These are phyloP conservation scores for Talinum fruticosum DNA, from an alignment of 148 eudicot species.

Conservation along the genomic window DNA sequence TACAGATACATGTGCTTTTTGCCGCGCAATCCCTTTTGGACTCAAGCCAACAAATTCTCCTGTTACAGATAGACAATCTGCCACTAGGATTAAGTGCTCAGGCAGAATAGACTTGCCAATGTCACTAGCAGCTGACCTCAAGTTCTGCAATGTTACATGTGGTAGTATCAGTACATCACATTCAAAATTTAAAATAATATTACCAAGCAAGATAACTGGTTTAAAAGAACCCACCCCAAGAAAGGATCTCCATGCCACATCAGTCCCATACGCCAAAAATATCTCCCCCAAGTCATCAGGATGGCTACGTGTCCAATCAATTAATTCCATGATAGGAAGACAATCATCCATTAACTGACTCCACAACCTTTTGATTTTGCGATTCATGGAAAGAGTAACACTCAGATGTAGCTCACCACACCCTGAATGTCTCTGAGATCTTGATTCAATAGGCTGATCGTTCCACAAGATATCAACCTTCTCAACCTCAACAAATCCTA, in stretches of 20 bases:
- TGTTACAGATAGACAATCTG: conserved; percentile 71
- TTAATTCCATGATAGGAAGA: conserved; percentile 65
- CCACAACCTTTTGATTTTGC: conserved; percentile 54
- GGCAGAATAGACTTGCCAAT: conserved; percentile 75
- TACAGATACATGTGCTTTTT: conserved; percentile 56
- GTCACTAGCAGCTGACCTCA: conserved; percentile 64
- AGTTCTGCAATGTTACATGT: conserved; percentile 49
- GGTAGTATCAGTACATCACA: conserved; percentile 15
- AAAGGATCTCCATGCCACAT: conserved; percentile 65
- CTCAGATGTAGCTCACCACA: conserved; percentile 66
- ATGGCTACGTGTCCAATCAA: conserved; percentile 91
- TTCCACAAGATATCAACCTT: conserved; percentile 86
- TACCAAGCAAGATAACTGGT: background rate
- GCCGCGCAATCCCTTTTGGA: conserved; percentile 72
- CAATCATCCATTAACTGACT: conserved; percentile 54
- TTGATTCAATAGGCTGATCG: conserved; percentile 43
- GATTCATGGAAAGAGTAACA: conserved; percentile 49
- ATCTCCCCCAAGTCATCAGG: conserved; percentile 80
- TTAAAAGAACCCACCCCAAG: conserved; percentile 47
- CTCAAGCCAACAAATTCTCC: conserved; percentile 81
- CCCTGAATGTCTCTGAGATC: conserved; percentile 20
- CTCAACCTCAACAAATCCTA: conserved; percentile 68
- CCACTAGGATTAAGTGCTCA: conserved; percentile 70
- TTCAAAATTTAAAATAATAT: conserved; percentile 5
- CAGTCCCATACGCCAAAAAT: conserved; percentile 57